Evolutionary conservation across 1,284 basidiomycete genomes (phyloP).

Genomic region (Boletus sp.): DNA sequence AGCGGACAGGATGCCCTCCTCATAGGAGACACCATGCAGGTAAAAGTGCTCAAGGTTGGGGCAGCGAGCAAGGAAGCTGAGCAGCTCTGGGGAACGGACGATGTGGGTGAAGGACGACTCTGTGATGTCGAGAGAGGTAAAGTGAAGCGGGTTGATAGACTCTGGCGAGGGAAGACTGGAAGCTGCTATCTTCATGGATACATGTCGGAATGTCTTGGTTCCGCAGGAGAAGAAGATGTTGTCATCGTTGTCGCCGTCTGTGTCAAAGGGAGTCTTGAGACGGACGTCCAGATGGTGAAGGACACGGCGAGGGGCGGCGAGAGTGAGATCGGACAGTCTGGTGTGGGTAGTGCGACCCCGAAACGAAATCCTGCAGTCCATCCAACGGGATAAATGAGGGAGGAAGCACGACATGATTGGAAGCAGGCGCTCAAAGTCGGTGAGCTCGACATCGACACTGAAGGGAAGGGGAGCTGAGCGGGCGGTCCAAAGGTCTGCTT

Average conservation of each 20-base stretch:
- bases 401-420: conserved; percentile 61
- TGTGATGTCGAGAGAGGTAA: conserved; percentile 52
- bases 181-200: conserved; percentile 43
- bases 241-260: conserved; percentile 28
- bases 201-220: conserved; percentile 30
- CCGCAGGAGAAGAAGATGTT: conserved; percentile 32
- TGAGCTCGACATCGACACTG: conserved; percentile 49
- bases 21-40: conserved; percentile 52
- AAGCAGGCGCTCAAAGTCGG: conserved; percentile 49
- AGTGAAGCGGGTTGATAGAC: conserved; percentile 45
- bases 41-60: conserved; percentile 56
- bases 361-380: conserved; percentile 41
- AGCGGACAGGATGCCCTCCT: conserved; percentile 32
- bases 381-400: conserved; percentile 51
- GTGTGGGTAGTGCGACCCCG: conserved; percentile 20
- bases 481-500: conserved; percentile 51
- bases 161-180: conserved; percentile 43
- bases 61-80: conserved; percentile 56
- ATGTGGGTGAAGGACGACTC: conserved; percentile 39
- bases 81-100: conserved; percentile 40
- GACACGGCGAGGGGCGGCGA: conserved; percentile 15
- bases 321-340: conserved; percentile 21
- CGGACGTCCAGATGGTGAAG: conserved; percentile 30
- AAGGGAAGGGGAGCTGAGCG: conserved; percentile 51
- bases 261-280: conserved; percentile 29